phyloP scores from a whole-genome alignment of 1,284 basidiomycete genomes.

The Mrakiaceae sp. region DNA sequence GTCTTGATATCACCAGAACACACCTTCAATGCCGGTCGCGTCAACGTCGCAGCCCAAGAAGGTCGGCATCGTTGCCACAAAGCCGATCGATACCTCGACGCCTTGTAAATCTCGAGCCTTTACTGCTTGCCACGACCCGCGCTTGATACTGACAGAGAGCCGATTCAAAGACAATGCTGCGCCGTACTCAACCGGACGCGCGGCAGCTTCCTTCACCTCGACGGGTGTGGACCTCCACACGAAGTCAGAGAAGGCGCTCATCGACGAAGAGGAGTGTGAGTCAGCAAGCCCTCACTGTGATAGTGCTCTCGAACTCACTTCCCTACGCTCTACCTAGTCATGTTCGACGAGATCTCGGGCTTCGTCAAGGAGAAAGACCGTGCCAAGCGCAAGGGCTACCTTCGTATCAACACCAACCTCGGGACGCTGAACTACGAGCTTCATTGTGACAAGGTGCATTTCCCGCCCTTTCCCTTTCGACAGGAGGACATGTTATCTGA shows the following conservation, averaged over 20 bases:
- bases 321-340: slow-evolving; percentile 38
- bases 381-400: slow-evolving; percentile 76
- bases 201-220: slow-evolving; percentile 86
- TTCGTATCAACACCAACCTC: slow-evolving; percentile 78
- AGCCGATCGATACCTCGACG: slow-evolving; percentile 21
- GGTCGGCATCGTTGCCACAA: slow-evolving; percentile 30
- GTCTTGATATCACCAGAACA: slow-evolving; percentile 26
- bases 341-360: slow-evolving; percentile 79
- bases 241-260: slow-evolving; percentile 64
- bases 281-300: slow-evolving; percentile 22
- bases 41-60: slow-evolving; percentile 22
- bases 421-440: slow-evolving; percentile 86
- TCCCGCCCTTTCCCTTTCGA: background rate
- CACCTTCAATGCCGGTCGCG: slow-evolving; percentile 13
- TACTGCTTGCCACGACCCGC: too few species aligned
- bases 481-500: background rate
- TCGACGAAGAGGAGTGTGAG: slow-evolving; percentile 64
- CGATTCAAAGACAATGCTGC: slow-evolving; percentile 65
- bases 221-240: slow-evolving; percentile 76
- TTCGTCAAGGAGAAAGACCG: slow-evolving; percentile 83
- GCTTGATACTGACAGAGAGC: too few species aligned
- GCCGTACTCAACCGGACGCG: slow-evolving; percentile 76
- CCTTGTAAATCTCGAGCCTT: slow-evolving; percentile 7
- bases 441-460: slow-evolving; percentile 67
- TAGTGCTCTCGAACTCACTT: background rate